phyloP scores from a whole-genome alignment of 2,329 filamentous ascomycete species.

The Colletotrichum lentis region DNA sequence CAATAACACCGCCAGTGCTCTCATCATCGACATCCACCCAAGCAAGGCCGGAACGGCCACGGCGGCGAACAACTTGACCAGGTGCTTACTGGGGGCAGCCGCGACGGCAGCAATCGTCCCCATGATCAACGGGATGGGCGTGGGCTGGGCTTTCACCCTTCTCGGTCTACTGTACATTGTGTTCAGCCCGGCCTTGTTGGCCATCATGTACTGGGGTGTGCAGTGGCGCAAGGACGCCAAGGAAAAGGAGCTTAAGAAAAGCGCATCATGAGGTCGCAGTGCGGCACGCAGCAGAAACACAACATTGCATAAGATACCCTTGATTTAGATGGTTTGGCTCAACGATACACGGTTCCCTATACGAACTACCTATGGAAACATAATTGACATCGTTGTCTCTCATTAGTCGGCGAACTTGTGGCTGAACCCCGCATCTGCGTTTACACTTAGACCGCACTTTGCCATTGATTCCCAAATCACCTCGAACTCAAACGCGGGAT shows the following conservation, averaged over 20 bases:
- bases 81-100: slow-evolving; percentile 64
- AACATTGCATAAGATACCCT: slow-evolving; percentile 16
- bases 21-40: slow-evolving; percentile 66
- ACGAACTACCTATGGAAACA: too few species aligned
- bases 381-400: too few species aligned
- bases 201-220: slow-evolving; percentile 54
- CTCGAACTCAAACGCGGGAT: background rate
- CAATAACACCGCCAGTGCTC: slow-evolving; percentile 60
- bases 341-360: background rate
- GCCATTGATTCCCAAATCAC: background rate
- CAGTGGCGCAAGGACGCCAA: slow-evolving; percentile 52
- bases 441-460: background rate
- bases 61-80: slow-evolving; percentile 63
- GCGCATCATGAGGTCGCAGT: background rate
- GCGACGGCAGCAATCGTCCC: slow-evolving; percentile 61
- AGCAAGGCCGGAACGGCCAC: slow-evolving; percentile 61
- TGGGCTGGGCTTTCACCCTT: slow-evolving; percentile 62
- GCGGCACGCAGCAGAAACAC: background rate
- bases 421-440: background rate
- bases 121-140: slow-evolving; percentile 60
- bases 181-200: slow-evolving; percentile 51
- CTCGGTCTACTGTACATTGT: slow-evolving; percentile 54
- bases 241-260: slow-evolving; percentile 40
- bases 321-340: background rate
- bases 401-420: too few species aligned